These are phyloP conservation scores for Cadophora malorum DNA, from an alignment of 2,329 filamentous ascomycete genomes.

Conservation along the genomic window DNA sequence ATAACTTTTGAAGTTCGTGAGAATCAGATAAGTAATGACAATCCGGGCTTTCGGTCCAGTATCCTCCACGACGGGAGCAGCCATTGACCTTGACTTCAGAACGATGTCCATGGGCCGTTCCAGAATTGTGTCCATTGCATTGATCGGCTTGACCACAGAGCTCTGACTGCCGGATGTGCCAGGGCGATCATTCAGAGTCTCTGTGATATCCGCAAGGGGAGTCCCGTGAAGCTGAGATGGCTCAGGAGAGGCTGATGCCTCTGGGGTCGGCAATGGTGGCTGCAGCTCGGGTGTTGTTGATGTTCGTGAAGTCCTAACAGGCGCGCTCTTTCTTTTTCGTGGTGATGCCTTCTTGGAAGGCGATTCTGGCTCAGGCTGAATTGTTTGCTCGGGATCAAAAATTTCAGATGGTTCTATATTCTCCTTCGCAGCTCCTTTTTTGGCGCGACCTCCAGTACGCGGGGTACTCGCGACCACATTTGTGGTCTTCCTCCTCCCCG, in stretches of 20 bases:
- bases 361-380: slow-evolving; percentile 56
- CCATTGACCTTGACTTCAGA: slow-evolving; percentile 79
- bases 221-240: slow-evolving; percentile 57
- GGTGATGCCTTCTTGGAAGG: slow-evolving; percentile 63
- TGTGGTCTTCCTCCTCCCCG: slow-evolving; percentile 56
- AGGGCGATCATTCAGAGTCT: slow-evolving; percentile 67
- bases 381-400: slow-evolving; percentile 62
- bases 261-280: slow-evolving; percentile 55
- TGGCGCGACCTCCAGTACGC: slow-evolving; percentile 49
- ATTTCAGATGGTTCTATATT: slow-evolving; percentile 66
- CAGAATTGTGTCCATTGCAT: slow-evolving; percentile 76
- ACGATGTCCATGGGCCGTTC: slow-evolving; percentile 95
- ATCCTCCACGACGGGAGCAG: slow-evolving; percentile 73
- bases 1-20: slow-evolving; percentile 99
- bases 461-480: slow-evolving; percentile 40
- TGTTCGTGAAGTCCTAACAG: slow-evolving; percentile 38
- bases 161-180: slow-evolving; percentile 55
- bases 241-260: slow-evolving; percentile 63
- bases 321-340: slow-evolving; percentile 71
- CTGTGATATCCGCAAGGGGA: slow-evolving; percentile 77
- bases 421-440: slow-evolving; percentile 48
- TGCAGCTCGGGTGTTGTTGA: slow-evolving; percentile 44
- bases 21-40: slow-evolving; percentile 88
- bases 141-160: slow-evolving; percentile 71
- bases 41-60: slow-evolving; percentile 82